These are phyloP conservation scores for Plasmodium cynomolgi DNA, from an alignment of 169 alveolate genomes.

Conservation along the genomic window DNA sequence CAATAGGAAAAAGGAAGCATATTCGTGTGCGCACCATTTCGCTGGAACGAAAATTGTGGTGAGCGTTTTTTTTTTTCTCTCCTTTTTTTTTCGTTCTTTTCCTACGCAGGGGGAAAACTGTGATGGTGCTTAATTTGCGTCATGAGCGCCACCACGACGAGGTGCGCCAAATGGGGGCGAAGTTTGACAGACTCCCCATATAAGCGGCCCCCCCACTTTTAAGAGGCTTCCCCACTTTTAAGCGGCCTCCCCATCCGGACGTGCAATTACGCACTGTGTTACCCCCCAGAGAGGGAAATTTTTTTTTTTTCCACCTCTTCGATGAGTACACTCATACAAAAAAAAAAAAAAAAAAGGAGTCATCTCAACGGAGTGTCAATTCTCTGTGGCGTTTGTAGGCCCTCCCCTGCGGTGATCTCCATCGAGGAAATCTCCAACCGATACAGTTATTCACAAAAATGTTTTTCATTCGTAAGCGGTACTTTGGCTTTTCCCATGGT, in stretches of 20 bases:
- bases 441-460: not conserved
- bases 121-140: not conserved
- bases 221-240: not conserved
- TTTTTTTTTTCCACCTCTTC: not conserved
- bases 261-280: not conserved
- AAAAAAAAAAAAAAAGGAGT: not conserved
- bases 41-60: not conserved
- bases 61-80: no score
- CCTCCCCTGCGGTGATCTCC: not conserved
- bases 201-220: no score
- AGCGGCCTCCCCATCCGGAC: not conserved
- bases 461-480: slow-evolving; percentile 45
- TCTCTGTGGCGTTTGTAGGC: not conserved
- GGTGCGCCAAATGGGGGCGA: not conserved
- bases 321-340: not conserved
- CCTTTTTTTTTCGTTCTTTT: no score
- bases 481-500: not conserved
- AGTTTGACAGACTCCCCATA: not conserved
- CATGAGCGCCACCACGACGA: not conserved
- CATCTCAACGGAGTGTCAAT: not conserved
- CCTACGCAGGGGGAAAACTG: not conserved
- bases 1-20: not conserved
- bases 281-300: not conserved
- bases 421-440: not conserved
- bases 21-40: not conserved